These are phyloP conservation scores for Phytophthora tubulina DNA, from an alignment of 352 stramenopile genomes.

Conservation along the genomic window DNA sequence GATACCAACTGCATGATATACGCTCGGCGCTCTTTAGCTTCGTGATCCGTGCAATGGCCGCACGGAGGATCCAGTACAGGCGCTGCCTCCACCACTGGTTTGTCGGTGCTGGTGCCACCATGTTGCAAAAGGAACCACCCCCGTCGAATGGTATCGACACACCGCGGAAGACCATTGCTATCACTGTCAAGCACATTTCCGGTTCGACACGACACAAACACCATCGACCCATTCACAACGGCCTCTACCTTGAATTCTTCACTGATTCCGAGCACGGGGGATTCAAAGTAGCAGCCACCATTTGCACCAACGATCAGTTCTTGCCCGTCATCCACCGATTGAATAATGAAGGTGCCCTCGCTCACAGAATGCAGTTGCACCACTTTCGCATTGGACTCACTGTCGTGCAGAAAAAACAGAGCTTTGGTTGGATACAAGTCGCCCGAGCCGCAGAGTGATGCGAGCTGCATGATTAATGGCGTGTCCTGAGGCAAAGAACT, in stretches of 20 bases:
- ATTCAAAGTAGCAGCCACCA: conserved; percentile 38
- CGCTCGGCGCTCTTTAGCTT: conserved; percentile 28
- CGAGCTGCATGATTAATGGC: conserved; percentile 26
- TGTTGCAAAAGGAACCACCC: conserved; percentile 34
- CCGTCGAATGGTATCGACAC: conserved; percentile 31
- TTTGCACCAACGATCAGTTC: conserved; percentile 37
- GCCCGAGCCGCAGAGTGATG: neutral
- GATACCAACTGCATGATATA: conserved; percentile 36
- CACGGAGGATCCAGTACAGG: conserved; percentile 6
- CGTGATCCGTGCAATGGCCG: conserved; percentile 8
- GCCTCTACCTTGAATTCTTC: conserved; percentile 35
- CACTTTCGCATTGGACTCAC: conserved; percentile 14
- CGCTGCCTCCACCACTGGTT: neutral
- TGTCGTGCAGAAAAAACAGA: conserved; percentile 16
- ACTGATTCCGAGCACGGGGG: conserved; percentile 25
- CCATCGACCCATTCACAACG: conserved; percentile 24
- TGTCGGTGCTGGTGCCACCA: neutral
- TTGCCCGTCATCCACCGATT: conserved; percentile 8
- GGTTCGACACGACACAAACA: conserved; percentile 34
- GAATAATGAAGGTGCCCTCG: conserved; percentile 24
- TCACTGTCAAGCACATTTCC: conserved; percentile 33
- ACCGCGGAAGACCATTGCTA: conserved; percentile 22
- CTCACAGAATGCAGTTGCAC: conserved; percentile 14
- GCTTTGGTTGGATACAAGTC: conserved; percentile 3
- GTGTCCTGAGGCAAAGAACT: conserved; percentile 10